phyloP scores from a whole-genome alignment of 176 grass and related monocot species.

The Metroxylon sagu region DNA sequence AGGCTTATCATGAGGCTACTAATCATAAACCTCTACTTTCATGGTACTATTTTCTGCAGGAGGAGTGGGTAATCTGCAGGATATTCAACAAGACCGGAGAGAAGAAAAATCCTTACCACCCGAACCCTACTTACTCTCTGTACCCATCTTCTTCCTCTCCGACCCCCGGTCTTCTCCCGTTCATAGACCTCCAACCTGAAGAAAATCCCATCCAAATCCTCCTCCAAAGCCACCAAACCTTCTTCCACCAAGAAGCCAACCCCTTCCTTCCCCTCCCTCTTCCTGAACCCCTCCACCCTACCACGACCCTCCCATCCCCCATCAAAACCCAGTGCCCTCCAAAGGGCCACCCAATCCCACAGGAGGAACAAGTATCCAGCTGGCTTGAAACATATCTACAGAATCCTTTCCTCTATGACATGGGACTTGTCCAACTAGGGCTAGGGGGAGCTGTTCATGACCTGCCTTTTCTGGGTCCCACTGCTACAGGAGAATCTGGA shows the following conservation, averaged over 20 bases:
- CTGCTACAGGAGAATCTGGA: slow-evolving; percentile 38
- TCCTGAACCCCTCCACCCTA: neutral
- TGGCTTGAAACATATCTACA: slow-evolving; percentile 70
- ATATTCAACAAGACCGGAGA: slow-evolving; percentile 77
- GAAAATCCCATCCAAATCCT: slow-evolving; percentile 13
- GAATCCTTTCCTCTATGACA: slow-evolving; percentile 47
- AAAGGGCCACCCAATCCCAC: neutral
- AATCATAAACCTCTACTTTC: too few relatives aligned
- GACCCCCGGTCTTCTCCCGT: slow-evolving; percentile 50
- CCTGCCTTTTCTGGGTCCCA: slow-evolving; percentile 13
- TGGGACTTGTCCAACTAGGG: slow-evolving; percentile 20
- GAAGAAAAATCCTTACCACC: slow-evolving; percentile 47
- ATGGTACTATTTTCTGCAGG: slow-evolving; percentile 30
- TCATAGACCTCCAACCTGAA: slow-evolving; percentile 37
- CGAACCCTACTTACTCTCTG: slow-evolving; percentile 28
- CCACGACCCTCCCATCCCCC: neutral
- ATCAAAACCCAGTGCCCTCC: neutral
- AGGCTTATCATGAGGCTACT: too few relatives aligned
- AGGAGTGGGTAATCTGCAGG: slow-evolving; percentile 99
- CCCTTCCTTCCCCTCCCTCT: slow-evolving; percentile 19
- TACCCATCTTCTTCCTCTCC: slow-evolving; percentile 21
- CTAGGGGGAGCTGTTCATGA: slow-evolving; percentile 14
- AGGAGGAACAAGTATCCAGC: slow-evolving; percentile 6
- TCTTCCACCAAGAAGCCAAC: slow-evolving; percentile 25
- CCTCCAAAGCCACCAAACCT: slow-evolving; percentile 17